These are phyloP conservation scores for Baeospora myosura DNA, from an alignment of 1,284 basidiomycete species.

Conservation along the genomic window DNA sequence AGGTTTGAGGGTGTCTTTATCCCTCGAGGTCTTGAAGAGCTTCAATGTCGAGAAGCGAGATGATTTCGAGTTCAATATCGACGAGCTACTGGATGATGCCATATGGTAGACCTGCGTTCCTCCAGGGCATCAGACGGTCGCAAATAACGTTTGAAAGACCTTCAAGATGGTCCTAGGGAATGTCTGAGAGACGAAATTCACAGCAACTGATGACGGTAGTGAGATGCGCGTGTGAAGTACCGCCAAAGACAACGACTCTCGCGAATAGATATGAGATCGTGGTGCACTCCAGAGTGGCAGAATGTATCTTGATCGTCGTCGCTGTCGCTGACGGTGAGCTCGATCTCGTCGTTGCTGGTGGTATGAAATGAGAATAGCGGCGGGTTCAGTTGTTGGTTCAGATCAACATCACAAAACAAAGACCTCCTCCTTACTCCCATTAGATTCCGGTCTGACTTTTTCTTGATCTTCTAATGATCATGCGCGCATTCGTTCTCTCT, in stretches of 20 bases:
- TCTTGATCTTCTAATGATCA: no score
- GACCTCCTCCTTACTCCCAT: no score
- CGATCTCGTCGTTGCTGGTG: no score
- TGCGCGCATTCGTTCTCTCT: no score
- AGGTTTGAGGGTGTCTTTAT: slow-evolving; percentile 29
- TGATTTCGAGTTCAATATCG: slow-evolving; percentile 12
- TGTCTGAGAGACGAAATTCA: not conserved
- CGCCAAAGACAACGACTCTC: not conserved
- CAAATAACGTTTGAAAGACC: no score
- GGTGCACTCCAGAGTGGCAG: not conserved
- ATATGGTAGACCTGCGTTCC: not conserved
- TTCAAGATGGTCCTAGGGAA: not conserved
- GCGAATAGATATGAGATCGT: not conserved
- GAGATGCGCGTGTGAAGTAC: not conserved
- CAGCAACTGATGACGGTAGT: not conserved
- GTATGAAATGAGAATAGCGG: no score
- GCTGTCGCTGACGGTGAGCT: not conserved
- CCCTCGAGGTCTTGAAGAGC: slow-evolving; percentile 40
- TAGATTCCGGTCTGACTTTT: no score
- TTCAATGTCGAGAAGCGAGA: slow-evolving; percentile 58
- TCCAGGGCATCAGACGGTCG: not conserved
- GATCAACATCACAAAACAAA: no score
- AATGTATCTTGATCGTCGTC: not conserved
- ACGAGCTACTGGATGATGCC: slow-evolving; percentile 1
- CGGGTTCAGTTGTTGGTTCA: no score